Conservation (phyloP, 2,329 filamentous ascomycete species). For the Dothistroma pini region DNA sequence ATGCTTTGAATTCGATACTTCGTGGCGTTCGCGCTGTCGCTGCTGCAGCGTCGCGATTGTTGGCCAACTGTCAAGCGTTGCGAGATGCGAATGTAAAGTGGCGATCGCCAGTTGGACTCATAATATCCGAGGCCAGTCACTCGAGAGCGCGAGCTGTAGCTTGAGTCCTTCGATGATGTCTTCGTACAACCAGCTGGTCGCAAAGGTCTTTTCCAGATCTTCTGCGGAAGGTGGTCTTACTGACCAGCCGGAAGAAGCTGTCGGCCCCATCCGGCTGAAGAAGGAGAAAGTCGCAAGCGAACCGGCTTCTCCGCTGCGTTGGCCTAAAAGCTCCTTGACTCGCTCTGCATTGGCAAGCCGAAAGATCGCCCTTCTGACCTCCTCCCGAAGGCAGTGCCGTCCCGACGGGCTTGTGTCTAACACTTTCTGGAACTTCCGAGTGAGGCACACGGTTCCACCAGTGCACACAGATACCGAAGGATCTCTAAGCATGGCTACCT, state of each 20-base stretch:
- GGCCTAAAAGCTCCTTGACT: not conserved
- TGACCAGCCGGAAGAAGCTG: not conserved
- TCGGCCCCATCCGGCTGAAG: not conserved
- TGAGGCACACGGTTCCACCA: too few relatives aligned
- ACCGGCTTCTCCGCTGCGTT: not conserved
- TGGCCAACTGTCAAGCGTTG: not conserved
- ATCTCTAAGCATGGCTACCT: too few relatives aligned
- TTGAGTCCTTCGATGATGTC: too few relatives aligned
- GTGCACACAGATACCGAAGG: too few relatives aligned
- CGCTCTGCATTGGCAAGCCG: not conserved
- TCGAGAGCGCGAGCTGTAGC: too few relatives aligned
- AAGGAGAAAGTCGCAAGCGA: not conserved
- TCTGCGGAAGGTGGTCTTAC: too few relatives aligned
- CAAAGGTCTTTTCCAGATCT: too few relatives aligned
- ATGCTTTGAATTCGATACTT: not conserved
- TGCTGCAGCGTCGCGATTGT: not conserved
- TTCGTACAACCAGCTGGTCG: too few relatives aligned
- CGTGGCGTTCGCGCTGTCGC: not conserved
- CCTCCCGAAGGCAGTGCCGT: not conserved
- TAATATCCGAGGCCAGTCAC: not conserved
- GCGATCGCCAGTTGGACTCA: not conserved
- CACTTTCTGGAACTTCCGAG: not conserved
- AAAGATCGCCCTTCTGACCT: not conserved
- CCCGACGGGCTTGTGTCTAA: not conserved
- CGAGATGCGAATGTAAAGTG: not conserved